Evolutionary conservation across 2,329 filamentous ascomycete genomes (phyloP).

Genomic region (Cytospora piceae): DNA sequence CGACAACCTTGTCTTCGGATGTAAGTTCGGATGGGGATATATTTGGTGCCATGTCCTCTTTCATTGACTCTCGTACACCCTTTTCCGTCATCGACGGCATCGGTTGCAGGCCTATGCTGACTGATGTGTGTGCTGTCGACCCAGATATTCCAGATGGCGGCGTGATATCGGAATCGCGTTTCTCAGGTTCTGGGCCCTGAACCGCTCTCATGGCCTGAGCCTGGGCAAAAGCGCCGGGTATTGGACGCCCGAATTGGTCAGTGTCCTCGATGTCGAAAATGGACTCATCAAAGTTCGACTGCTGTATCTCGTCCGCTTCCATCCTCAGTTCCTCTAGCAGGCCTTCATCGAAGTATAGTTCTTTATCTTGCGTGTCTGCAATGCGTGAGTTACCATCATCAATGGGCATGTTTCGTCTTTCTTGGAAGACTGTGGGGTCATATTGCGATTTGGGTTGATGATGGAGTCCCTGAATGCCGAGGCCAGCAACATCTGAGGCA

Average conservation of each 20-base stretch:
- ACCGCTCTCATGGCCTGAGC: slow-evolving; percentile 53
- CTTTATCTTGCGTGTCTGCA: slow-evolving; percentile 50
- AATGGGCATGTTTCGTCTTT: slow-evolving; percentile 25
- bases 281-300: slow-evolving; percentile 69
- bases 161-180: slow-evolving; percentile 52
- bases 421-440: slow-evolving; percentile 29
- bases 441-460: slow-evolving; percentile 32
- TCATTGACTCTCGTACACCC: slow-evolving; percentile 21
- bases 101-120: slow-evolving; percentile 43
- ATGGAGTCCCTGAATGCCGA: slow-evolving; percentile 48
- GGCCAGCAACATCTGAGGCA: slow-evolving; percentile 39
- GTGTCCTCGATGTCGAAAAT: slow-evolving; percentile 73
- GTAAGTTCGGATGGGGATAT: slow-evolving; percentile 31
- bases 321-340: slow-evolving; percentile 50
- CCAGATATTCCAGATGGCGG: slow-evolving; percentile 52
- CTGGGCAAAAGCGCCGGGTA: slow-evolving; percentile 60
- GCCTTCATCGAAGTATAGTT: slow-evolving; percentile 73
- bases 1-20: slow-evolving; percentile 50
- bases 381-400: slow-evolving; percentile 7
- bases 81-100: slow-evolving; percentile 30
- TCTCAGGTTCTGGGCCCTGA: slow-evolving; percentile 39
- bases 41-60: slow-evolving; percentile 27
- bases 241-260: slow-evolving; percentile 63
- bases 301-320: slow-evolving; percentile 55
- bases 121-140: slow-evolving; percentile 58